Conservation (phyloP, 805 yeast species). For the Cyberlindnera euphorbiiphila region DNA sequence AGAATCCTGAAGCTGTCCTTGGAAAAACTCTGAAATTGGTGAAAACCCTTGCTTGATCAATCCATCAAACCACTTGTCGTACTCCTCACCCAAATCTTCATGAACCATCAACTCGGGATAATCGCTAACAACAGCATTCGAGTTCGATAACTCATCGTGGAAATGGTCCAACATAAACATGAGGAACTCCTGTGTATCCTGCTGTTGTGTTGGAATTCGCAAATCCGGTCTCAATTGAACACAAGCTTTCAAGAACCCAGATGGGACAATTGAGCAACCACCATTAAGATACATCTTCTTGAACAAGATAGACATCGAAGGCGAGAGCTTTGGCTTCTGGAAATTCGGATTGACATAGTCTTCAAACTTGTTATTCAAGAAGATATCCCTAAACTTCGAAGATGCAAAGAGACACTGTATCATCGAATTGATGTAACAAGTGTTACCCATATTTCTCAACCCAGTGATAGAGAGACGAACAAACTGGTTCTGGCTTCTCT, state of each 20-base stretch:
- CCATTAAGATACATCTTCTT: slow-evolving; percentile 56
- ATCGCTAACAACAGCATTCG: slow-evolving; percentile 34
- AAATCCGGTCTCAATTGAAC: slow-evolving; percentile 59
- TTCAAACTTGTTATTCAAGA: slow-evolving; percentile 42
- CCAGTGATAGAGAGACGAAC: slow-evolving; percentile 54
- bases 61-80: slow-evolving; percentile 57
- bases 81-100: slow-evolving; percentile 43
- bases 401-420: slow-evolving; percentile 65
- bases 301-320: slow-evolving; percentile 51
- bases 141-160: slow-evolving; percentile 58
- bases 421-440: slow-evolving; percentile 75
- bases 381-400: slow-evolving; percentile 43
- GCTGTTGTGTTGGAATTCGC: slow-evolving; percentile 69
- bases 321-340: slow-evolving; percentile 35
- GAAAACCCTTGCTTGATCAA: slow-evolving; percentile 59
- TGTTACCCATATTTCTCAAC: slow-evolving; percentile 61
- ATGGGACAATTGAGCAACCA: slow-evolving; percentile 60
- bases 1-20: slow-evolving; percentile 68
- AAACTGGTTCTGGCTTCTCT: slow-evolving; percentile 34
- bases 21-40: slow-evolving; percentile 62
- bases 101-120: slow-evolving; percentile 36
- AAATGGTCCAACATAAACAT: slow-evolving; percentile 61
- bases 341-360: slow-evolving; percentile 36
- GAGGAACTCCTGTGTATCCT: slow-evolving; percentile 76
- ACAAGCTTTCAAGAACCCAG: slow-evolving; percentile 53